Conservation (phyloP, 2,329 filamentous ascomycete genomes). For the Magnaporthiopsis poae region DNA sequence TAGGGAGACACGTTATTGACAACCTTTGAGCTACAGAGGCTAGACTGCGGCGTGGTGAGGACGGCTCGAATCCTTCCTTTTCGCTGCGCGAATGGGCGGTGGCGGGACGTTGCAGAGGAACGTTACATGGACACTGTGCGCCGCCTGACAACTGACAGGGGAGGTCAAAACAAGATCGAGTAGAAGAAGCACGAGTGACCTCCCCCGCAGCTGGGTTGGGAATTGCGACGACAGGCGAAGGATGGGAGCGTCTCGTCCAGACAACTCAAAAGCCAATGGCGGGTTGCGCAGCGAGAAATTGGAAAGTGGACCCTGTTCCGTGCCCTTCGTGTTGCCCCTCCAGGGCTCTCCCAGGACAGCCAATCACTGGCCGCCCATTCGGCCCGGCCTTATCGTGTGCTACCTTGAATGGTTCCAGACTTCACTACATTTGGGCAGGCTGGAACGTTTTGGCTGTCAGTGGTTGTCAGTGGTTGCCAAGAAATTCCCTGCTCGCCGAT, state of each 20-base stretch:
- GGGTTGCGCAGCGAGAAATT: neutral
- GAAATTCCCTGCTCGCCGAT: too few relatives aligned
- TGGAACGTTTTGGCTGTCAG: neutral
- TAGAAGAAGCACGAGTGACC: neutral
- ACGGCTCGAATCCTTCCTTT: too few relatives aligned
- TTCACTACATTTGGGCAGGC: neutral
- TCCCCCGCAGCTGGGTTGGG: neutral
- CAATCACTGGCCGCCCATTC: slow-evolving; percentile 1
- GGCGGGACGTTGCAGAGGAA: slow-evolving; percentile 2
- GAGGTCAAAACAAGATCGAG: too few relatives aligned
- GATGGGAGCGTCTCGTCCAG: too few relatives aligned
- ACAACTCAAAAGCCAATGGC: neutral
- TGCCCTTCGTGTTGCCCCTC: neutral
- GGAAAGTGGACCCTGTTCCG: neutral
- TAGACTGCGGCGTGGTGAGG: too few relatives aligned
- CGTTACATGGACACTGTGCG: slow-evolving; percentile 1
- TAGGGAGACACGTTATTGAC: too few relatives aligned
- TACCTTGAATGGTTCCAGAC: neutral
- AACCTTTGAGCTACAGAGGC: too few relatives aligned
- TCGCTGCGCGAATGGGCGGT: too few relatives aligned
- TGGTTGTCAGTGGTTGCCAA: too few relatives aligned
- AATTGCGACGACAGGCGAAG: too few relatives aligned
- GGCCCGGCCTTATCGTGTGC: slow-evolving; percentile 1
- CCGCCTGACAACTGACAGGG: too few relatives aligned
- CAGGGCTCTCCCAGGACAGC: neutral